Percentiles rank a stretch among this genome's conserved stretches.
Conservation (phyloP, 108 stramenopile species). For the Schizochytrium sp. region DNA sequence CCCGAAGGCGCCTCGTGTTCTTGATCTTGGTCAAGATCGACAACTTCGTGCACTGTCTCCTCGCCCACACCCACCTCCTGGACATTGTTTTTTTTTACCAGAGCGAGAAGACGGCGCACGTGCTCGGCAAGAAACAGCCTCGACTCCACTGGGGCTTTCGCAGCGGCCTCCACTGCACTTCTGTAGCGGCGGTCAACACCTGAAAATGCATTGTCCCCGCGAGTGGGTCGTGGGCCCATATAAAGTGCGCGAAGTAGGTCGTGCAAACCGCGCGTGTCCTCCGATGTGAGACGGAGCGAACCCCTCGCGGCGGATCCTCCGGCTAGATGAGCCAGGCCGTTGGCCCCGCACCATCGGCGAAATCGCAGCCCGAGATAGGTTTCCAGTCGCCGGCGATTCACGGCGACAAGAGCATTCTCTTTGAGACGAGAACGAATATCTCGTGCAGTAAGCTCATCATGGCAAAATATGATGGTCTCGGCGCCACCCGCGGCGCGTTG, state of each 20-base stretch:
- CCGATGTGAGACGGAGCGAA: not conserved
- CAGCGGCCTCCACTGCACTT: not conserved
- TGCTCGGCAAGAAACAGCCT: not conserved
- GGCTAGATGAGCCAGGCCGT: slow-evolving; percentile 11
- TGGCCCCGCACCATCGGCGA: slow-evolving; percentile 26
- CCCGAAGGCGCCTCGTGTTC: slow-evolving; percentile 33
- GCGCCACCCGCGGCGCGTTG: not conserved
- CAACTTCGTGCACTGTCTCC: too few relatives aligned
- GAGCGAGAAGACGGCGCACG: not conserved
- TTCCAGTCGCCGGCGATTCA: not conserved
- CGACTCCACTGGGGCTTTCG: not conserved
- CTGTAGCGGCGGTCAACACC: too few relatives aligned
- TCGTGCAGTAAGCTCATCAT: slow-evolving; percentile 55
- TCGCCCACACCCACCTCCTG: too few relatives aligned
- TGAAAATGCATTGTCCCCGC: too few relatives aligned
- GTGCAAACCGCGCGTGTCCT: too few relatives aligned
- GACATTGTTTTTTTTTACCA: too few relatives aligned
- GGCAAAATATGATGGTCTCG: slow-evolving; percentile 69
- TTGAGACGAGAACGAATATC: not conserved
- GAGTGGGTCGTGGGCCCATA: too few relatives aligned
- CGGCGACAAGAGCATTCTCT: not conserved
- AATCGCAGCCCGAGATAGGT: slow-evolving; percentile 29
- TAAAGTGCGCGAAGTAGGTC: too few relatives aligned
- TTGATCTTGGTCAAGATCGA: slow-evolving; percentile 16
- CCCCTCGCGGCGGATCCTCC: not conserved